Conservation (phyloP, 2,329 filamentous ascomycete species). For the Aspergillus japonicus region DNA sequence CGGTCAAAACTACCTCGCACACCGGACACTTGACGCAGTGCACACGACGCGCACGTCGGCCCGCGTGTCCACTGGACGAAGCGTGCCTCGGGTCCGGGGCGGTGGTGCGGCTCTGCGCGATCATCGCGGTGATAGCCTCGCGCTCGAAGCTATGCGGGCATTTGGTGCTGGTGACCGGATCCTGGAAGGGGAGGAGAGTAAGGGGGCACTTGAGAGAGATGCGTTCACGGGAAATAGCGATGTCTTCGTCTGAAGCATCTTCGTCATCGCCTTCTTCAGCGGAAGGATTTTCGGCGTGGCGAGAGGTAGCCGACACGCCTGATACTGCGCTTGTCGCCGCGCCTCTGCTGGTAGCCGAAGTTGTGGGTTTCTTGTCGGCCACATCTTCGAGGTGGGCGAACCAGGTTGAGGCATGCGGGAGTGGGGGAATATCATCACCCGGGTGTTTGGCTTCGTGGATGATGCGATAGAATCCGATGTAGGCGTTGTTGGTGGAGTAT, state of each 20-base stretch:
- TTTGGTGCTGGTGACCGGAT: constrained; percentile 50
- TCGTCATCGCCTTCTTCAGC: constrained; percentile 15
- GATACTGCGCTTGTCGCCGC: constrained; percentile 10
- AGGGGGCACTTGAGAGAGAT: constrained; percentile 50
- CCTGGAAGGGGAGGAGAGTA: constrained; percentile 45
- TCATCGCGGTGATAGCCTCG: constrained; percentile 47
- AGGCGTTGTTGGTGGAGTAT: constrained; percentile 61
- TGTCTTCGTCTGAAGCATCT: constrained; percentile 42
- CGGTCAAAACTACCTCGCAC: constrained; percentile 39
- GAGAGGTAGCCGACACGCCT: constrained; percentile 16
- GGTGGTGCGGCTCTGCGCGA: constrained; percentile 32
- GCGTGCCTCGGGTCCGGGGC: constrained; percentile 22
- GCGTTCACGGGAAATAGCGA: constrained; percentile 47
- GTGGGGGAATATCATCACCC: constrained; percentile 51
- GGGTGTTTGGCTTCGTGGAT: constrained; percentile 61
- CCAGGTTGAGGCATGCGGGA: constrained; percentile 62
- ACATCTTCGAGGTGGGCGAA: constrained; percentile 53
- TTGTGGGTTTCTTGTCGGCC: background rate
- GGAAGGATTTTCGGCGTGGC: constrained; percentile 21
- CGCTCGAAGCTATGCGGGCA: constrained; percentile 53
- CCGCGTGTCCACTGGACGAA: constrained; percentile 9
- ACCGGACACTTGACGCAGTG: constrained; percentile 43
- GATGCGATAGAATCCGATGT: constrained; percentile 60
- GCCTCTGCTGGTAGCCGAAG: background rate
- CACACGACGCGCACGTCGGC: constrained; percentile 21